Percentiles rank a stretch among this genome's conserved stretches.
Conservation (phyloP, 2,329 filamentous ascomycete genomes). For the Fusarium illudens region DNA sequence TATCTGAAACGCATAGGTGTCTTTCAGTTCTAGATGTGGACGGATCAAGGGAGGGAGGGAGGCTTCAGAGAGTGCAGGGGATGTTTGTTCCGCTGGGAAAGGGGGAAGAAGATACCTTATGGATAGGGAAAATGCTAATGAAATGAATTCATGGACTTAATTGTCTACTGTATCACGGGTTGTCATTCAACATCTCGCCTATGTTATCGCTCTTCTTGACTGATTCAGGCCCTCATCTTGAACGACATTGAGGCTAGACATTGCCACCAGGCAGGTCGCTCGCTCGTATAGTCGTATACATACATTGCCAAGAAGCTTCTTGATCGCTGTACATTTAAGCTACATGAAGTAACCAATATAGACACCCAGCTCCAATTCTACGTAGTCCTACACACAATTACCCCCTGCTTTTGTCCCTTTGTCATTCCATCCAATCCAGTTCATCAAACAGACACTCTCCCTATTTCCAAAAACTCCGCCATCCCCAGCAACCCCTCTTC, state of each 20-base stretch:
- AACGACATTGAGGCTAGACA: not conserved
- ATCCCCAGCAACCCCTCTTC: not conserved
- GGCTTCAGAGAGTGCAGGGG: not conserved
- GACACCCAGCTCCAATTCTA: not conserved
- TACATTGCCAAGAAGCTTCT: not conserved
- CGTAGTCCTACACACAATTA: not conserved
- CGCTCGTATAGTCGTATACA: too few species aligned
- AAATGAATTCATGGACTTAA: not conserved
- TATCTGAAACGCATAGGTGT: not conserved
- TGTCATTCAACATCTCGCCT: not conserved
- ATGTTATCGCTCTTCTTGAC: not conserved
- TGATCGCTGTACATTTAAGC: not conserved
- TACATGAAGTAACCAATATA: not conserved
- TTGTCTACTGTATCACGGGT: not conserved
- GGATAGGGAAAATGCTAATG: constrained; percentile 11
- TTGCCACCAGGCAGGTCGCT: too few species aligned
- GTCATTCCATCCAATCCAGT: constrained; percentile 12
- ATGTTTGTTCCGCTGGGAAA: not conserved
- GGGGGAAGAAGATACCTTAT: constrained; percentile 26
- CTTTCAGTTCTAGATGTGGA: constrained; percentile 6
- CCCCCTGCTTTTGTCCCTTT: not conserved
- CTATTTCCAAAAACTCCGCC: constrained; percentile 5
- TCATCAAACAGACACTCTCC: not conserved
- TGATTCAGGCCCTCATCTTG: not conserved
- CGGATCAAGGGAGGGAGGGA: not conserved